Evolutionary conservation across 2,329 filamentous ascomycete genomes (phyloP), one percentile per base, ranked within the genome.

Genomic region (Teratosphaeria gauchensis): DNA sequence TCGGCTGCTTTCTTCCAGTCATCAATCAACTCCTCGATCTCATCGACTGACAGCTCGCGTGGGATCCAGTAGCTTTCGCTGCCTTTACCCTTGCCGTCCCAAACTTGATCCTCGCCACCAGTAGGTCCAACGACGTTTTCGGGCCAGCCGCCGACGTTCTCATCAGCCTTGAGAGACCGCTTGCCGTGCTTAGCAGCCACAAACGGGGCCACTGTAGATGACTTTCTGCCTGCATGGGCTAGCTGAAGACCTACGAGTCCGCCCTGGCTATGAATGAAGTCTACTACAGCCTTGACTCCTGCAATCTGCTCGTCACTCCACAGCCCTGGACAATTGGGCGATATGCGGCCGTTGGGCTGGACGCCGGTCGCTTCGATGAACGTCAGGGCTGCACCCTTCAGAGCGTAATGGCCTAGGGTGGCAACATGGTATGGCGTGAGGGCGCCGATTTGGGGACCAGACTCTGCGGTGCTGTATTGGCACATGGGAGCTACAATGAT

Each of bases 281-380:
- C 88, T 28, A 85, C 83, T 48, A 92, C 82, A 59, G 82, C 81
- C 70, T 81, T 83, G 59, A 95, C 75, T 0, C 87, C 86, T 62
- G 81, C 84, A 62, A 92, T 86, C 71, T 96, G 92, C 38, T 80
- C 84, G 71, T 96, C 91, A 59, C 86, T 79, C 92, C 91, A 96
- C 11, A 96, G 75, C 0, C 92, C 90, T 4, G 78, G 76, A 70
- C 92, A 89, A 70, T 92, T 80, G 1, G 90, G 89, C 1, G 87
- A 86, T 75, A 95, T 95, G 58, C 91, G 83, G 21, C 91, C 91
- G 64, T 92, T 86, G 6, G 89, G 75, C n/a, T 83, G 78, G 0
- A 95, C 88, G 31, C 85, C 79, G 0, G 88, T 90, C 38, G 90
- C 90, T 76, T 96, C 92, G 59, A 92, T 80, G 61, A 92, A 83